These are phyloP conservation scores for Aquanectria penicillioides DNA, from an alignment of 2,329 filamentous ascomycete genomes.

Conservation along the genomic window DNA sequence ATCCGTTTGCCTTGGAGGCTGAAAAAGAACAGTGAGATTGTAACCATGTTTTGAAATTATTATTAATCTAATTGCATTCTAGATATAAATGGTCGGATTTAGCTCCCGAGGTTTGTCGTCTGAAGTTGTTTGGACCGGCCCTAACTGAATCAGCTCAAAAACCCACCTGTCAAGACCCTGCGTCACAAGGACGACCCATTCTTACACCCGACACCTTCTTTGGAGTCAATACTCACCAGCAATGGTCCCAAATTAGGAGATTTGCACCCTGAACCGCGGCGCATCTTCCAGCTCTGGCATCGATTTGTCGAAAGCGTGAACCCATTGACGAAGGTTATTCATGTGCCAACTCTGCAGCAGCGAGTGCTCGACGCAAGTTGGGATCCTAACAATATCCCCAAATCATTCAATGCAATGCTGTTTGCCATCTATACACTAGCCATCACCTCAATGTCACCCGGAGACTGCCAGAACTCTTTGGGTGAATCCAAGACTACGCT, in stretches of 20 bases:
- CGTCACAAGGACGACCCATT: slow-evolving; percentile 35
- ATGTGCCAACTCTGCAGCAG: slow-evolving; percentile 45
- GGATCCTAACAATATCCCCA: slow-evolving; percentile 28
- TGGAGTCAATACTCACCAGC: slow-evolving; percentile 14
- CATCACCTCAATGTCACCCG: slow-evolving; percentile 31
- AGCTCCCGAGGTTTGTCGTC: slow-evolving; percentile 24
- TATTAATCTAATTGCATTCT: rapidly evolving
- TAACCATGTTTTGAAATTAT: rapidly evolving
- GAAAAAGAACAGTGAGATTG: slow-evolving; percentile 18
- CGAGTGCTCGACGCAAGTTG: slow-evolving; percentile 44
- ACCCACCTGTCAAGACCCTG: slow-evolving; percentile 32
- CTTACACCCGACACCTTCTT: slow-evolving; percentile 18
- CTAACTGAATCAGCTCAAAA: slow-evolving; percentile 34
- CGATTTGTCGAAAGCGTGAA: slow-evolving; percentile 46
- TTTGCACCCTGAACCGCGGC: slow-evolving; percentile 44
- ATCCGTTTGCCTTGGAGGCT: background rate
- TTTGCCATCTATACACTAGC: slow-evolving; percentile 44
- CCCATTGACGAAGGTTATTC: slow-evolving; percentile 45
- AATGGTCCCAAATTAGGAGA: background rate
- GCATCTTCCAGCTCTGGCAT: slow-evolving; percentile 46
- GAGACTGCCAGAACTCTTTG: slow-evolving; percentile 28
- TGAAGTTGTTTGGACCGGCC: rapidly evolving
- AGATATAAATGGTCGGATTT: slow-evolving; percentile 37
- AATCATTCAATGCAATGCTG: slow-evolving; percentile 36
- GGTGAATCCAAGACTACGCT: slow-evolving; percentile 24